phyloP scores from a whole-genome alignment of 257 asterid species.

The Solanum virginianum region DNA sequence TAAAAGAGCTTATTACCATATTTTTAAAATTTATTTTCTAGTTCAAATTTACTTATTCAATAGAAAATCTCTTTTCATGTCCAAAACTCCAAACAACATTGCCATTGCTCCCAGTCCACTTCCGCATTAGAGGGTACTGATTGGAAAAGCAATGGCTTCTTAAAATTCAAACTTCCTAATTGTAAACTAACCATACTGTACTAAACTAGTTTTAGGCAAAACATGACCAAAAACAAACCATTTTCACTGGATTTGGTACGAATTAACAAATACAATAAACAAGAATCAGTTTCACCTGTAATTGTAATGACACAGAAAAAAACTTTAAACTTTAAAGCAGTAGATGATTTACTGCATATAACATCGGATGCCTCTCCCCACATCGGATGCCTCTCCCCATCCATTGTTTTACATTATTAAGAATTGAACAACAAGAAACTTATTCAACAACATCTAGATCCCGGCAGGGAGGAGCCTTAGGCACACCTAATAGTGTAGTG shows the following conservation, averaged over 20 bases:
- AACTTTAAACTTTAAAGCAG: neutral
- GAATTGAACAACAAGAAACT: conserved; percentile 2
- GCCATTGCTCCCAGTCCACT: neutral
- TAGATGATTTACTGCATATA: conserved; percentile 3
- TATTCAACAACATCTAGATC: conserved; percentile 85
- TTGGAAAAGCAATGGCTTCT: neutral
- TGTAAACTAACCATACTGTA: neutral
- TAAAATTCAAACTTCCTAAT: neutral
- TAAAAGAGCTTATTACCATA: too few species aligned
- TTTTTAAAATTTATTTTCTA: neutral
- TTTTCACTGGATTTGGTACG: neutral
- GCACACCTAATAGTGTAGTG: conserved; percentile 67
- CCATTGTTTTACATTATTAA: conserved; percentile 36
- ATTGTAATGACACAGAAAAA: neutral
- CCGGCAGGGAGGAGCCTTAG: conserved; percentile 84
- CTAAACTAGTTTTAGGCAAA: neutral
- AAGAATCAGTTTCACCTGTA: neutral
- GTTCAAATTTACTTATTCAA: neutral
- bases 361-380: conserved; percentile 2
- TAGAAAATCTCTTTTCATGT: neutral
- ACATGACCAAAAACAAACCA: neutral
- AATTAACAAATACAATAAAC: neutral
- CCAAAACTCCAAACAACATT: neutral
- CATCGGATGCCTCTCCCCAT: conserved; percentile 23
- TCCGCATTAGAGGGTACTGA: neutral